Evolutionary conservation across 352 stramenopile genomes (phyloP).

Genomic region (Phytophthora capsici): DNA sequence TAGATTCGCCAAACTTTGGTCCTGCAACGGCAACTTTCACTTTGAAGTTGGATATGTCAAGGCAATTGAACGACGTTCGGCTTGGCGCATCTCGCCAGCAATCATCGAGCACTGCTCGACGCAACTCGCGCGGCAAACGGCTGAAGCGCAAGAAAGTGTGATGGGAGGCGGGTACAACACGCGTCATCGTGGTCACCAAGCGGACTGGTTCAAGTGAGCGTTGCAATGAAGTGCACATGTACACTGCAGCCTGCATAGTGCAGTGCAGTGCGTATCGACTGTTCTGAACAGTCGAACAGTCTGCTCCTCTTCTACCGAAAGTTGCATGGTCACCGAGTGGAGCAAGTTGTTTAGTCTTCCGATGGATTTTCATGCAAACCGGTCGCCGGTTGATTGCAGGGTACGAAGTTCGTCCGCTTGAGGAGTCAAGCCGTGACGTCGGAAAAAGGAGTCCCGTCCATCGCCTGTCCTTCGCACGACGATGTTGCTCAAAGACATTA

Average conservation of each 20-base stretch:
- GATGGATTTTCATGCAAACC: slow-evolving; percentile 10
- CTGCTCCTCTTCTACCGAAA: no score
- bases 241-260: no score
- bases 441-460: slow-evolving; percentile 17
- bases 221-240: not conserved
- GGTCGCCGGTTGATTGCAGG: slow-evolving; percentile 1
- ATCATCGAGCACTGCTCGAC: slow-evolving; percentile 15
- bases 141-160: slow-evolving; percentile 17
- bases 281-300: no score
- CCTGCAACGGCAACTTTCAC: not conserved
- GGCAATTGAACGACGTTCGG: slow-evolving; percentile 18
- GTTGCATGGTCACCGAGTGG: no score
- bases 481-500: slow-evolving; percentile 5
- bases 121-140: slow-evolving; percentile 7
- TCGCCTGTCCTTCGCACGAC: slow-evolving; percentile 11
- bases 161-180: slow-evolving; percentile 16
- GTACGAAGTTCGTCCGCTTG: not conserved
- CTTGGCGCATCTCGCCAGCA: slow-evolving; percentile 11
- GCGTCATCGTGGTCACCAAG: slow-evolving; percentile 4
- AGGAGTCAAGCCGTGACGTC: slow-evolving; percentile 9
- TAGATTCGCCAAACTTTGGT: slow-evolving; percentile 4
- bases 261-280: no score
- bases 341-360: no score
- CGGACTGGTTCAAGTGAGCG: slow-evolving; percentile 2
- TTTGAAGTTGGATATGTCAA: no score